Evolutionary conservation across 176 grass and related monocot species (phyloP).

Genomic region (Hyparrhenia diplandra): DNA sequence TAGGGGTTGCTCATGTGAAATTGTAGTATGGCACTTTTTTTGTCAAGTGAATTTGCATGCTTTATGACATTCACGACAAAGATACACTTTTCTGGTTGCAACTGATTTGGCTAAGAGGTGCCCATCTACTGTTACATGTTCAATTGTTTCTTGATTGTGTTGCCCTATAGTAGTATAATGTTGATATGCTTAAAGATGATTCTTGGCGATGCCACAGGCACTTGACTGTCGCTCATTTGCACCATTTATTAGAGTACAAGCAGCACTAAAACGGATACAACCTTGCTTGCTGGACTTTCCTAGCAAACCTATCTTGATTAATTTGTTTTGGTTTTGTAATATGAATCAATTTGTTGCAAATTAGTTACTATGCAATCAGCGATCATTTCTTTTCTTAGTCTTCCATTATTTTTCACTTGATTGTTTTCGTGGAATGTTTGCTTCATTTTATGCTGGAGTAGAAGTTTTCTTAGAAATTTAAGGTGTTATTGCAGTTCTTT

Average conservation of each 20-base stretch:
- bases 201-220: background rate
- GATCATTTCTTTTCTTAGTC: background rate
- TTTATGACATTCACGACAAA: slow-evolving; percentile 44
- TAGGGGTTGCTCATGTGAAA: slow-evolving; percentile 55
- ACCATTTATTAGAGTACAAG: background rate
- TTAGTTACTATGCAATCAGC: background rate
- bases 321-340: background rate
- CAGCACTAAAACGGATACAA: background rate
- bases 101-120: slow-evolving; percentile 27
- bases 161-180: background rate
- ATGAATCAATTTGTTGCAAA: background rate
- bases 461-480: slow-evolving; percentile 1
- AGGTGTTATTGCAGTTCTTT: background rate
- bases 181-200: slow-evolving; percentile 31
- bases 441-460: background rate
- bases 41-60: slow-evolving; percentile 56
- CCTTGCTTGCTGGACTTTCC: slow-evolving; percentile 2
- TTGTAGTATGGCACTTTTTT: slow-evolving; percentile 44
- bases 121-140: background rate
- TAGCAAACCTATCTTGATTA: background rate
- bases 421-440: background rate
- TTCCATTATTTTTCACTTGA: background rate
- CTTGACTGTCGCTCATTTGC: background rate
- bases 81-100: slow-evolving; percentile 33
- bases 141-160: background rate